Evolutionary conservation across 2,329 filamentous ascomycete genomes (phyloP).

Genomic region (Fusarium secorum): DNA sequence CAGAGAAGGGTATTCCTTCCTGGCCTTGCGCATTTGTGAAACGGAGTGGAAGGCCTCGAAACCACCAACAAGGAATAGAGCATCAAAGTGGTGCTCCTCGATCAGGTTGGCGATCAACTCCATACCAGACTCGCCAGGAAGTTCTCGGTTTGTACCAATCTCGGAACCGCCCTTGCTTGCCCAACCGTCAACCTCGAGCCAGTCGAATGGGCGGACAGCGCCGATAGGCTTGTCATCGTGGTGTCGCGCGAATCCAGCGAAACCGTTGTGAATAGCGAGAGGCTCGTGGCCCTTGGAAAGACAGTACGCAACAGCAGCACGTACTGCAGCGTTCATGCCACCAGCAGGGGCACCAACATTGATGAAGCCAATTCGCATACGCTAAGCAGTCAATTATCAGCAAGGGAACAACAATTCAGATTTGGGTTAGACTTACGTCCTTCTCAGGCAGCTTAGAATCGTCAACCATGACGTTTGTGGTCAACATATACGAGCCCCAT

Average conservation of each 20-base stretch:
- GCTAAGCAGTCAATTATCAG: conserved; percentile 57
- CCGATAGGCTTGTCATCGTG: conserved; percentile 83
- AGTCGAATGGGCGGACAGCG: conserved; percentile 84
- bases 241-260: conserved; percentile 91
- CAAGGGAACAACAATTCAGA: neutral
- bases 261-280: conserved; percentile 94
- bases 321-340: conserved; percentile 97
- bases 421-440: conserved; percentile 63
- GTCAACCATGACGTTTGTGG: conserved; percentile 81
- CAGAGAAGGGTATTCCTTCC: conserved; percentile 80
- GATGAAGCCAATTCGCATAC: conserved; percentile 93
- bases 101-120: conserved; percentile 84
- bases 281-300: conserved; percentile 90
- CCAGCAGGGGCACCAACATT: conserved; percentile 96
- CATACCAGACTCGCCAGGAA: conserved; percentile 86
- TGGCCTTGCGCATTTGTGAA: conserved; percentile 83
- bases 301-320: conserved; percentile 93
- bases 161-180: conserved; percentile 96
- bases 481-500: conserved; percentile 89
- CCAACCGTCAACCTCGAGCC: conserved; percentile 96
- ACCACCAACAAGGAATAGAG: conserved; percentile 89
- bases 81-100: conserved; percentile 87
- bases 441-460: conserved; percentile 71
- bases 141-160: conserved; percentile 95
- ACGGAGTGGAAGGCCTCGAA: conserved; percentile 97